Conservation (phyloP, 768 basidiomycete genomes). For the Tricholoma matsutake region DNA sequence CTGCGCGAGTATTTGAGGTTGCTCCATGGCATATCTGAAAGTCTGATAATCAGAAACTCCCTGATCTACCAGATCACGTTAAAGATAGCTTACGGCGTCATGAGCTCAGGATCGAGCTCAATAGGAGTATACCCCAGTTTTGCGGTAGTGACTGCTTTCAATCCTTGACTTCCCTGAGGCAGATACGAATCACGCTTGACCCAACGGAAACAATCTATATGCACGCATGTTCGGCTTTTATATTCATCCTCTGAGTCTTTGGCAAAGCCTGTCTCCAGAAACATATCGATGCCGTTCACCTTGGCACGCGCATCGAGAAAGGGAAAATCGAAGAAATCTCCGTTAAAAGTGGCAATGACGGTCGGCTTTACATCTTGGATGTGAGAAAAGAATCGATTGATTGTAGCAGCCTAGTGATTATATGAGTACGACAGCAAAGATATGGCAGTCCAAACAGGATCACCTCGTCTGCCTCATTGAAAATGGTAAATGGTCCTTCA, state of each 20-base stretch:
- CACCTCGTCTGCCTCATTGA: conserved; percentile 93
- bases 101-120: conserved; percentile 95
- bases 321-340: conserved; percentile 99
- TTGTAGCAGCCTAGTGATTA: conserved; percentile 63
- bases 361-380: conserved; percentile 93
- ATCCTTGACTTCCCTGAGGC: conserved; percentile 96
- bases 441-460: conserved; percentile 9
- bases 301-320: conserved; percentile 87
- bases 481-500: conserved; percentile 93
- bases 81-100: conserved; percentile 87
- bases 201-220: conserved; percentile 99
- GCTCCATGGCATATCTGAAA: conserved; percentile 88
- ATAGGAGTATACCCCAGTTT: conserved; percentile 97
- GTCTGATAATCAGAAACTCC: conserved; percentile 1
- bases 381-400: conserved; percentile 89
- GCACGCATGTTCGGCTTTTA: conserved; percentile 88
- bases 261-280: conserved; percentile 87
- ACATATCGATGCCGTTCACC: conserved; percentile 94
- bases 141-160: conserved; percentile 95
- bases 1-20: conserved; percentile 90
- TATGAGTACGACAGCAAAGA: conserved; percentile 2
- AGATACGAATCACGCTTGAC: conserved; percentile 98
- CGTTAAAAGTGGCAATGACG: conserved; percentile 98
- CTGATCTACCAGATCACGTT: background rate
- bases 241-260: conserved; percentile 93